phyloP scores from a whole-genome alignment of 2,329 filamentous ascomycete species.

The Plectosphaerella sp. region DNA sequence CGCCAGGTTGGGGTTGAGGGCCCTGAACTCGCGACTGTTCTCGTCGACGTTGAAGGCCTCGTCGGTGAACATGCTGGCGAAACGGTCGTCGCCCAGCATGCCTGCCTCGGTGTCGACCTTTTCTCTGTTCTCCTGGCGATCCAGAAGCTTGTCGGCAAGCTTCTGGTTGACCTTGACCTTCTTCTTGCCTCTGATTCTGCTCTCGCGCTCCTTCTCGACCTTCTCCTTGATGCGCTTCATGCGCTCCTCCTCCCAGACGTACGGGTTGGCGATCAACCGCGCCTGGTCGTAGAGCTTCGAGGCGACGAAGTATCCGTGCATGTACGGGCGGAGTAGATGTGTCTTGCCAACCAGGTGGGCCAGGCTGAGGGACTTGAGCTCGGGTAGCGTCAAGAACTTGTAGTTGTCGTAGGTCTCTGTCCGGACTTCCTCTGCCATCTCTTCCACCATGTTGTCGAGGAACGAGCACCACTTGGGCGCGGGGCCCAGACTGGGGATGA shows the following conservation, averaged over 20 bases:
- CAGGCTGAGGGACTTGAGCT: slow-evolving; percentile 80
- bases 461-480: slow-evolving; percentile 96
- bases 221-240: slow-evolving; percentile 89
- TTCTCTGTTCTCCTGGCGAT: slow-evolving; percentile 56
- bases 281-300: slow-evolving; percentile 96
- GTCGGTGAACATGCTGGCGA: slow-evolving; percentile 85
- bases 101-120: slow-evolving; percentile 56
- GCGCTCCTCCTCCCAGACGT: slow-evolving; percentile 88
- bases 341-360: slow-evolving; percentile 88
- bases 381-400: slow-evolving; percentile 90
- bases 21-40: slow-evolving; percentile 76
- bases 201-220: slow-evolving; percentile 95
- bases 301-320: slow-evolving; percentile 98
- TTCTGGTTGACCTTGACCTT: slow-evolving; percentile 96
- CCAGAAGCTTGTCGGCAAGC: slow-evolving; percentile 69
- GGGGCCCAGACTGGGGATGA: slow-evolving; percentile 88
- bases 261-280: slow-evolving; percentile 86
- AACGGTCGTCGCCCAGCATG: slow-evolving; percentile 79
- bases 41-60: slow-evolving; percentile 93
- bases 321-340: slow-evolving; percentile 86
- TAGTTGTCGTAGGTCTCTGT: slow-evolving; percentile 96
- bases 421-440: slow-evolving; percentile 83
- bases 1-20: slow-evolving; percentile 80
- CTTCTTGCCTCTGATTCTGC: slow-evolving; percentile 87
- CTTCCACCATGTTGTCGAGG: slow-evolving; percentile 95